Percentiles rank a stretch among this genome's conserved stretches.
Conservation (phyloP, 192 early-diverging fungal species). For the Fimicolochytrium jonesii region DNA sequence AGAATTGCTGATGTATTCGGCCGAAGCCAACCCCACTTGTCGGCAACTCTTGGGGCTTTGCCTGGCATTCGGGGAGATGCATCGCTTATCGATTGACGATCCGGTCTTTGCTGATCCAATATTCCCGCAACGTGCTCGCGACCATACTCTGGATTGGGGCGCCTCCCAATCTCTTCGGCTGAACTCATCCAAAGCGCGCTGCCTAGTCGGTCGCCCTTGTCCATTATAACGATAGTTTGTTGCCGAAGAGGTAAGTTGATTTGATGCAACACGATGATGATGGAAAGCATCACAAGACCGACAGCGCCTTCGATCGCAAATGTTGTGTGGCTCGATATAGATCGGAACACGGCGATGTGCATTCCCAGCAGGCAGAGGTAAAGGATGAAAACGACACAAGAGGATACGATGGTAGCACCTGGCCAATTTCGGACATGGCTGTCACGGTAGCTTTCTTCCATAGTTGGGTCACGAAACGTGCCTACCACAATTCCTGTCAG, state of each 20-base stretch:
- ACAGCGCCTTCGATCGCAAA: slow-evolving; percentile 10
- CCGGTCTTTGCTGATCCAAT: too few species aligned
- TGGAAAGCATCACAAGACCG: background rate
- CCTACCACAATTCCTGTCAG: slow-evolving; percentile 1
- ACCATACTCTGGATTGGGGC: background rate
- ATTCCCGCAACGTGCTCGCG: too few species aligned
- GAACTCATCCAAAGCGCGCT: slow-evolving; percentile 20
- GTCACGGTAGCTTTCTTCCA: slow-evolving; percentile 21
- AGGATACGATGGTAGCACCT: slow-evolving; percentile 18
- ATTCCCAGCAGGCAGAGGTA: slow-evolving; percentile 14
- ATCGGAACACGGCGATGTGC: slow-evolving; percentile 5
- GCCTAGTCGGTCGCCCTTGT: slow-evolving; percentile 14
- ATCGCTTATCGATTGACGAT: too few species aligned
- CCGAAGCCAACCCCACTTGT: slow-evolving; percentile 16
- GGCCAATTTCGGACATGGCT: slow-evolving; percentile 22
- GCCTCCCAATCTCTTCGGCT: slow-evolving; percentile 4
- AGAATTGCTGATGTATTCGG: slow-evolving; percentile 12
- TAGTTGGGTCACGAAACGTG: slow-evolving; percentile 11
- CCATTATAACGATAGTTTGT: slow-evolving; percentile 2
- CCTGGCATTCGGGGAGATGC: background rate
- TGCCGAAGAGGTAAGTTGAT: slow-evolving; percentile 9
- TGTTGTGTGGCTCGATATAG: background rate
- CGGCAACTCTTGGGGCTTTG: background rate
- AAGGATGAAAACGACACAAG: slow-evolving; percentile 13
- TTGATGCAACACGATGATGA: slow-evolving; percentile 17